Percentiles rank a stretch among this genome's conserved stretches.
These are phyloP conservation scores for Balakata baccata DNA, from an alignment of 345 rosid genomes.

Conservation along the genomic window DNA sequence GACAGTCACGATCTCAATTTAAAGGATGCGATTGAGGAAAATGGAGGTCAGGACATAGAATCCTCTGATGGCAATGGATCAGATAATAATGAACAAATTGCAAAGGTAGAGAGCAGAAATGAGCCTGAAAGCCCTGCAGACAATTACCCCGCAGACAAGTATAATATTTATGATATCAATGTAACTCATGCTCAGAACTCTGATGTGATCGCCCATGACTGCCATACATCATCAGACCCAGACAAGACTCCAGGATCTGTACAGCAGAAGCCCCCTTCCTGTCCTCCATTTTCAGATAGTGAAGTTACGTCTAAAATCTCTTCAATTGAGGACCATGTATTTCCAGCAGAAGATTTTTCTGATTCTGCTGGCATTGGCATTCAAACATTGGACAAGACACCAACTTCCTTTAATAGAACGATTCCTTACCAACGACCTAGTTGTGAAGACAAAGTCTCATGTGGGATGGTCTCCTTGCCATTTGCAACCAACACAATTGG, in stretches of 20 bases:
- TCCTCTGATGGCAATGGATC: background rate
- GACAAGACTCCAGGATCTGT: background rate
- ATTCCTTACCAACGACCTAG: background rate
- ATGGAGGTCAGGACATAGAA: background rate
- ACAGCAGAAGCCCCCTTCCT: constrained; percentile 9
- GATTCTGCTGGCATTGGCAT: background rate
- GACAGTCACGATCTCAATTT: background rate
- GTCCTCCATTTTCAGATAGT: background rate
- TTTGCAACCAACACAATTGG: constrained; percentile 32
- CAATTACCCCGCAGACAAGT: background rate
- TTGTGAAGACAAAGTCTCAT: constrained; percentile 10
- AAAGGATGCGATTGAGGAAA: background rate
- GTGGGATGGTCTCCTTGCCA: constrained; percentile 11
- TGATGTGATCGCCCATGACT: background rate
- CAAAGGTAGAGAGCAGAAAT: background rate
- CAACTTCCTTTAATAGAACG: constrained; percentile 18
- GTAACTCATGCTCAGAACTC: background rate
- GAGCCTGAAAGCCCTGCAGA: background rate
- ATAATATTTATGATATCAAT: background rate
- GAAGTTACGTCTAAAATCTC: background rate
- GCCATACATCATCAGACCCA: background rate
- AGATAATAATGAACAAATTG: background rate
- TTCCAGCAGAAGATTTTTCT: constrained; percentile 20
- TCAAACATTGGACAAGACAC: constrained; percentile 21
- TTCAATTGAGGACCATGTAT: constrained; percentile 9